These are phyloP conservation scores for Corniculantispora saksenae DNA, from an alignment of 2,329 filamentous ascomycete genomes.

Conservation along the genomic window DNA sequence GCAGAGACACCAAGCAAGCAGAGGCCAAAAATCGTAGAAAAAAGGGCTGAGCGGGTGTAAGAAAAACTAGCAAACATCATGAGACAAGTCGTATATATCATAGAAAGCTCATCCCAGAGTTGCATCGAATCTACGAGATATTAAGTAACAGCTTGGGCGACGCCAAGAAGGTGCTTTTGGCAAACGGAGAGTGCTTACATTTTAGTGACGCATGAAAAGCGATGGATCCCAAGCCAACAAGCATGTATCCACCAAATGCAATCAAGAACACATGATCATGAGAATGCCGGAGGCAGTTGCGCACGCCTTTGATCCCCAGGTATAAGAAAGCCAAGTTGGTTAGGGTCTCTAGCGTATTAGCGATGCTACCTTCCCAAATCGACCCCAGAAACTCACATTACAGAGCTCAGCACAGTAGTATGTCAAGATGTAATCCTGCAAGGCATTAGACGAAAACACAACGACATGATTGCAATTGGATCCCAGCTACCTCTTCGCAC, in stretches of 20 bases:
- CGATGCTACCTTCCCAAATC: background rate
- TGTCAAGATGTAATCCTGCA: slow-evolving; percentile 66
- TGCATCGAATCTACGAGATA: slow-evolving; percentile 55
- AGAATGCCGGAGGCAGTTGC: slow-evolving; percentile 68
- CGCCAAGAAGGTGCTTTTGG: background rate
- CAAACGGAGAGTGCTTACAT: slow-evolving; percentile 37
- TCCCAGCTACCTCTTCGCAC: slow-evolving; percentile 70
- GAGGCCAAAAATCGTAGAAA: slow-evolving; percentile 57
- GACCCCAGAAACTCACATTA: slow-evolving; percentile 46
- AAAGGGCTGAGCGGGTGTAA: slow-evolving; percentile 57
- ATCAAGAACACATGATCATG: slow-evolving; percentile 78
- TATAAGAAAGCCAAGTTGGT: slow-evolving; percentile 83
- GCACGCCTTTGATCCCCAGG: slow-evolving; percentile 73
- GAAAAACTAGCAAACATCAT: slow-evolving; percentile 70
- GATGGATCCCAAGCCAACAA: slow-evolving; percentile 56
- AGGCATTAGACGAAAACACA: background rate
- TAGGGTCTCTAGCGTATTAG: slow-evolving; percentile 53
- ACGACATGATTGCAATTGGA: slow-evolving; percentile 15
- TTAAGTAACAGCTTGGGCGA: background rate
- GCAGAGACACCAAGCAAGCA: slow-evolving; percentile 56
- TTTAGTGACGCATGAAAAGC: slow-evolving; percentile 59
- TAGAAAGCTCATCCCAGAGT: slow-evolving; percentile 60
- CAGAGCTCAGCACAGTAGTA: slow-evolving; percentile 75
- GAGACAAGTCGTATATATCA: slow-evolving; percentile 61
- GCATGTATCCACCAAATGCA: slow-evolving; percentile 54